phyloP scores from a whole-genome alignment of 768 basidiomycete genomes.

The Leucocoprinus birnbaumii region DNA sequence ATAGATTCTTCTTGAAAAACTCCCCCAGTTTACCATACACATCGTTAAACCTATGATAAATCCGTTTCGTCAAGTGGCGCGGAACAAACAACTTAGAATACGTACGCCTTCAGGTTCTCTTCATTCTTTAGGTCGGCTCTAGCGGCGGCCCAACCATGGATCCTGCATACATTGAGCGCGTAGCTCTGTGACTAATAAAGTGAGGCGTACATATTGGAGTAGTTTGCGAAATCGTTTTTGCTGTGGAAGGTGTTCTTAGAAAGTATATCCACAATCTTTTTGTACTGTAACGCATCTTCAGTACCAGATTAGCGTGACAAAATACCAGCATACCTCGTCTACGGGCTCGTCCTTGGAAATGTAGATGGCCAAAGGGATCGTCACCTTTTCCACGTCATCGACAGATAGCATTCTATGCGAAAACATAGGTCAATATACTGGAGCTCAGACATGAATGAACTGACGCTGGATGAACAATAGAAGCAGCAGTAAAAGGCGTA shows the following conservation, averaged over 20 bases:
- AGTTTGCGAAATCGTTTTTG: slow-evolving; percentile 49
- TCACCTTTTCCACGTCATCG: slow-evolving; percentile 47
- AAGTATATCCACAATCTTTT: slow-evolving; percentile 46
- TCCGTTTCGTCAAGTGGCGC: neutral
- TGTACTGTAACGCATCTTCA: slow-evolving; percentile 33
- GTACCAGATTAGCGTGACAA: neutral
- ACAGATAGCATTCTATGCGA: slow-evolving; percentile 50
- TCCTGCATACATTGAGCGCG: slow-evolving; percentile 29
- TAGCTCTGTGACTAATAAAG: neutral
- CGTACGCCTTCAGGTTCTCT: slow-evolving; percentile 56
- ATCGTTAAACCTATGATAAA: slow-evolving; percentile 40
- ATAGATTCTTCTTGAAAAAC: slow-evolving; percentile 41
- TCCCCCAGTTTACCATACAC: slow-evolving; percentile 49
- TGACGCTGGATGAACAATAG: slow-evolving; percentile 58
- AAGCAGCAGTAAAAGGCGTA: slow-evolving; percentile 45
- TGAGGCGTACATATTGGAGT: slow-evolving; percentile 38
- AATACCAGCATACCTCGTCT: slow-evolving; percentile 40
- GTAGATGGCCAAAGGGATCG: slow-evolving; percentile 53
- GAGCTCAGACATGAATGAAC: slow-evolving; percentile 17
- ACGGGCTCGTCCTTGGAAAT: slow-evolving; percentile 56
- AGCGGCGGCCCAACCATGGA: slow-evolving; percentile 67
- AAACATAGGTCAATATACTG: neutral
- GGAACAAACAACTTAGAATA: slow-evolving; percentile 6
- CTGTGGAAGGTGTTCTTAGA: slow-evolving; percentile 46
- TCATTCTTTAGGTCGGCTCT: slow-evolving; percentile 51